Evolutionary conservation across 257 asterid genomes (phyloP).

Genomic region (Solanum clarkiae): DNA sequence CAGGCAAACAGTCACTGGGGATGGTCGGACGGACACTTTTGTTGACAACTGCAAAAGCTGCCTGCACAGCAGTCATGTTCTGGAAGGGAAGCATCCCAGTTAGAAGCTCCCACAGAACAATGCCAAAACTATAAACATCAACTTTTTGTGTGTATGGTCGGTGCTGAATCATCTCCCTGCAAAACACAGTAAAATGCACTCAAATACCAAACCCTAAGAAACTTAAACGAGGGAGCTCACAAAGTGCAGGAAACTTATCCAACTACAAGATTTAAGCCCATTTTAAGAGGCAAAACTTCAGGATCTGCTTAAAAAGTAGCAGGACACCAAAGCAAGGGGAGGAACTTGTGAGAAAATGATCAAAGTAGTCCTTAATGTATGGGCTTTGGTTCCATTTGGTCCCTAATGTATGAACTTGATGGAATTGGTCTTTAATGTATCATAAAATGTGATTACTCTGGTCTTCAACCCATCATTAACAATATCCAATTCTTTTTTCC

Average conservation of each 20-base stretch:
- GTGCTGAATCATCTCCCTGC: constrained; percentile 98
- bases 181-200: constrained; percentile 8
- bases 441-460: no score
- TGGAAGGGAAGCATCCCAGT: constrained; percentile 96
- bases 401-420: no score
- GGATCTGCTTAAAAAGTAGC: background rate
- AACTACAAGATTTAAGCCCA: background rate
- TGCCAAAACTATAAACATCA: constrained; percentile 92
- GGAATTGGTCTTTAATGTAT: no score
- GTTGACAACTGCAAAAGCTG: constrained; percentile 98
- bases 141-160: constrained; percentile 94
- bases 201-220: background rate
- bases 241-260: background rate
- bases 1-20: constrained; percentile 72
- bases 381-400: no score
- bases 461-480: no score
- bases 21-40: constrained; percentile 80
- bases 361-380: no score
- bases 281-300: background rate
- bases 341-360: no score
- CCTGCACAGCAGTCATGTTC: constrained; percentile 98
- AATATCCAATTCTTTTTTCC: no score
- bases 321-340: background rate
- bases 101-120: constrained; percentile 92
- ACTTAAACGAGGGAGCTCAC: background rate